A percentile compares a stretch with the other conserved stretches of the same genome.
phyloP scores from a whole-genome alignment of 2,329 filamentous ascomycete genomes.

The Pyrenochaeta sp. region DNA sequence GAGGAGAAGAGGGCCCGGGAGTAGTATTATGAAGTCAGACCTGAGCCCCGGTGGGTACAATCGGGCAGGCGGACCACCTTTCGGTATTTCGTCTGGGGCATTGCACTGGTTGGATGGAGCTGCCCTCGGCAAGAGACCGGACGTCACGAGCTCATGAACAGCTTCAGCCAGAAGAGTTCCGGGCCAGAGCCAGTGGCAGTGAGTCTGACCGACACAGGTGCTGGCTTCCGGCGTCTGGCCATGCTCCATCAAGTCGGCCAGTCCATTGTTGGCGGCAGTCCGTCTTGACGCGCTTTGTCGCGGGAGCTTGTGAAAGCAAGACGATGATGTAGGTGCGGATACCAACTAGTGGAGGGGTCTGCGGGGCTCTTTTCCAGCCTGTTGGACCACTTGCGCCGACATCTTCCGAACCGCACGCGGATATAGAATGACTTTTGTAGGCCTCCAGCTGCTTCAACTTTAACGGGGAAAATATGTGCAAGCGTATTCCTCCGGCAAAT shows the following conservation, averaged over 20 bases:
- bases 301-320: constrained; percentile 22
- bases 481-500: constrained; percentile 9
- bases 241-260: background rate
- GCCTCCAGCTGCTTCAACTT: background rate
- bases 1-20: constrained; percentile 26
- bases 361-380: constrained; percentile 22
- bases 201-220: constrained; percentile 2
- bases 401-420: constrained; percentile 44
- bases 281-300: constrained; percentile 33
- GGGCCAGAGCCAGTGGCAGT: constrained; percentile 10
- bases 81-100: constrained; percentile 43
- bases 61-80: constrained; percentile 47
- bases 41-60: constrained; percentile 48
- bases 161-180: constrained; percentile 17
- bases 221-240: constrained; percentile 5
- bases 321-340: constrained; percentile 28
- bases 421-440: constrained; percentile 10
- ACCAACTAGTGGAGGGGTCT: constrained; percentile 30
- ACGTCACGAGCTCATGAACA: constrained; percentile 40
- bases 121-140: constrained; percentile 43
- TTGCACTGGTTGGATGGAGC: constrained; percentile 34
- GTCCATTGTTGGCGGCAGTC: background rate
- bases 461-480: background rate
- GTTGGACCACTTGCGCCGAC: constrained; percentile 22
- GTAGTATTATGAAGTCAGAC: constrained; percentile 39